Evolutionary conservation across 306 rosid species (phyloP).

Genomic region (Dryas drummondii): DNA sequence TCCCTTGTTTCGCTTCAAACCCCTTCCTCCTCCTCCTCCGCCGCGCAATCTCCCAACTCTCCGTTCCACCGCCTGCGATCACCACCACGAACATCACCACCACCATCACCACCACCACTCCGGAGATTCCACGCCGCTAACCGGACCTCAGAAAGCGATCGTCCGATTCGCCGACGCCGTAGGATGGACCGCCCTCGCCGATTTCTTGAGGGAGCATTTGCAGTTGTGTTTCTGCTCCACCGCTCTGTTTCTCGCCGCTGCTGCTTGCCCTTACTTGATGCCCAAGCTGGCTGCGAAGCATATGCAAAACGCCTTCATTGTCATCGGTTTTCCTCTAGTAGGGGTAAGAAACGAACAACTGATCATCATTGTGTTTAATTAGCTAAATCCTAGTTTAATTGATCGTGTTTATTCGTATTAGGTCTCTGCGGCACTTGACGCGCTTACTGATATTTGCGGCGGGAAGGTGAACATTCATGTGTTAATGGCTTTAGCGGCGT

Average conservation of each 20-base stretch:
- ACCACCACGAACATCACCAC: slow-evolving; percentile 25
- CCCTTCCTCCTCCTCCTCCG: slow-evolving; percentile 25
- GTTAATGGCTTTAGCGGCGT: slow-evolving; percentile 94
- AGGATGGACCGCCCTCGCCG: slow-evolving; percentile 75
- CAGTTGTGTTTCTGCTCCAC: slow-evolving; percentile 79
- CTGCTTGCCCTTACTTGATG: slow-evolving; percentile 70
- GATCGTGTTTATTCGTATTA: slow-evolving; percentile 8
- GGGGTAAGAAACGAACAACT: slow-evolving; percentile 48
- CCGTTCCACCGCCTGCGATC: slow-evolving; percentile 37
- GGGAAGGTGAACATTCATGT: slow-evolving; percentile 97
- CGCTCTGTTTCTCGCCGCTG: slow-evolving; percentile 69
- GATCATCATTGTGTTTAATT: neutral
- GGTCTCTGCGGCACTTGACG: slow-evolving; percentile 96
- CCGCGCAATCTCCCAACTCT: slow-evolving; percentile 23
- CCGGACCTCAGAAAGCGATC: slow-evolving; percentile 60
- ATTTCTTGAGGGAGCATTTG: slow-evolving; percentile 74
- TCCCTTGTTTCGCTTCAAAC: slow-evolving; percentile 31
- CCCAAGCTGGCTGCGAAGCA: slow-evolving; percentile 68
- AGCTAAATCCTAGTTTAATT: neutral
- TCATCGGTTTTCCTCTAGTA: slow-evolving; percentile 76
- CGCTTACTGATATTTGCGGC: slow-evolving; percentile 69
- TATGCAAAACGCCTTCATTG: slow-evolving; percentile 67
- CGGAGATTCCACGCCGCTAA: slow-evolving; percentile 42
- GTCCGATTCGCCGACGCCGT: slow-evolving; percentile 69
- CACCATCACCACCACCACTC: slow-evolving; percentile 43